These are phyloP conservation scores for Durotheca rogersii DNA, from an alignment of 495 filamentous ascomycete genomes.

Conservation along the genomic window DNA sequence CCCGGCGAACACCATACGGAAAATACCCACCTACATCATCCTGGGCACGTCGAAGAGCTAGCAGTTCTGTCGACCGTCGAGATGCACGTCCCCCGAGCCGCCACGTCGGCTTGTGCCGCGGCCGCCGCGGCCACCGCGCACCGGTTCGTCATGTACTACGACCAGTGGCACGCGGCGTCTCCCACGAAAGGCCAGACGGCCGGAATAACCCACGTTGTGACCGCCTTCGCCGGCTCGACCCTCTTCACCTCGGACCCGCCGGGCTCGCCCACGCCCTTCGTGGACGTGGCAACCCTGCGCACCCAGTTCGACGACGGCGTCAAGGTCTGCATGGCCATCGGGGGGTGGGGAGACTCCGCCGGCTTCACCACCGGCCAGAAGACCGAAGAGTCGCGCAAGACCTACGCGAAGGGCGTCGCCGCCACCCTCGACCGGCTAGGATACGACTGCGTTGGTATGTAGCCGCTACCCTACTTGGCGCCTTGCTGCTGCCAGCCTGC, in stretches of 20 bases:
- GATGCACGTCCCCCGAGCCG: conserved; percentile 28
- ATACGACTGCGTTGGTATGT: conserved; percentile 56
- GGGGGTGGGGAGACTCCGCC: conserved; percentile 62
- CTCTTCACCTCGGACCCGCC: conserved; percentile 52
- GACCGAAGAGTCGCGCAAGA: conserved; percentile 49
- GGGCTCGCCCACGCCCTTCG: conserved; percentile 52
- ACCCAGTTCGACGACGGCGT: conserved; percentile 53
- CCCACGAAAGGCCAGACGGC: conserved; percentile 34
- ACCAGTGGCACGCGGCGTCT: conserved; percentile 38
- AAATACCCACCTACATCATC: no score
- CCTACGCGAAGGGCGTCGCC: conserved; percentile 60
- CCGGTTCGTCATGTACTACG: conserved; percentile 36
- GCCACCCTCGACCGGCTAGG: conserved; percentile 52
- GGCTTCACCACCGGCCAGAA: conserved; percentile 57
- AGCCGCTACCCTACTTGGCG: not conserved
- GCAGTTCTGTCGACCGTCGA: not conserved
- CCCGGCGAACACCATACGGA: no score
- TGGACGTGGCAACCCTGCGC: conserved; percentile 49
- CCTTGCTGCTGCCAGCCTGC: not conserved
- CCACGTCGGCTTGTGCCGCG: conserved; percentile 16
- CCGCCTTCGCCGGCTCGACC: conserved; percentile 57
- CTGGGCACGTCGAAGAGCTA: no score
- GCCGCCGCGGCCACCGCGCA: conserved; percentile 20
- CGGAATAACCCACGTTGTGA: conserved; percentile 57
- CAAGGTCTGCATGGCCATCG: conserved; percentile 63